These are phyloP conservation scores for Gnomoniopsis smithogilvyi DNA, from an alignment of 2,329 filamentous ascomycete genomes.

Conservation along the genomic window DNA sequence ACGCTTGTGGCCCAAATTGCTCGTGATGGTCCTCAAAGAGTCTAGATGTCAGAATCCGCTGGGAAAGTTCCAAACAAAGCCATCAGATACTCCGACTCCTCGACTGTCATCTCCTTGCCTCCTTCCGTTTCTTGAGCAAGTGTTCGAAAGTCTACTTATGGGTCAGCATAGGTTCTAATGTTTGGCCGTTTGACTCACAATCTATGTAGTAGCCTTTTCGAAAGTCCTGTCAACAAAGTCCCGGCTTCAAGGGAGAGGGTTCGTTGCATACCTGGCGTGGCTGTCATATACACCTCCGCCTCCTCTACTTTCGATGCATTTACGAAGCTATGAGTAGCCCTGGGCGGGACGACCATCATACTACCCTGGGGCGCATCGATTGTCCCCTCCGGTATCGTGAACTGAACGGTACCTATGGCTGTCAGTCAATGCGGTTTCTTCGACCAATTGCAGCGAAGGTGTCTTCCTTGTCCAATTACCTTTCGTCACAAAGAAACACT, in stretches of 20 bases:
- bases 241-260: rapidly evolving
- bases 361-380: conserved; percentile 28
- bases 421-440: neutral
- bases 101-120: conserved; percentile 25
- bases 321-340: conserved; percentile 33
- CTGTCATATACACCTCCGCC: conserved; percentile 35
- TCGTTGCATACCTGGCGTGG: conserved; percentile 24
- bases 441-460: neutral
- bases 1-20: no score
- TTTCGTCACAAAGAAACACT: conserved; percentile 33
- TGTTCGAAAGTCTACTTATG: conserved; percentile 31
- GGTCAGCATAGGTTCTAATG: neutral
- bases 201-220: conserved; percentile 31
- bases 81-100: conserved; percentile 31
- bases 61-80: conserved; percentile 35
- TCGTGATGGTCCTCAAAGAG: conserved; percentile 1
- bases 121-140: conserved; percentile 27
- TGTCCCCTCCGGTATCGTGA: conserved; percentile 31
- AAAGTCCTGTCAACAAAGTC: conserved; percentile 6
- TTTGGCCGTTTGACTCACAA: conserved; percentile 25
- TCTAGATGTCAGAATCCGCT: conserved; percentile 31
- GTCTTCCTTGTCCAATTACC: conserved; percentile 17
- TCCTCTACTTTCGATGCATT: conserved; percentile 31
- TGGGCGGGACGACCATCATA: conserved; percentile 33
- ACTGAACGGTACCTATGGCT: conserved; percentile 26